These are phyloP conservation scores for Akanthomyces muscarius DNA, from an alignment of 2,329 filamentous ascomycete species.

Conservation along the genomic window DNA sequence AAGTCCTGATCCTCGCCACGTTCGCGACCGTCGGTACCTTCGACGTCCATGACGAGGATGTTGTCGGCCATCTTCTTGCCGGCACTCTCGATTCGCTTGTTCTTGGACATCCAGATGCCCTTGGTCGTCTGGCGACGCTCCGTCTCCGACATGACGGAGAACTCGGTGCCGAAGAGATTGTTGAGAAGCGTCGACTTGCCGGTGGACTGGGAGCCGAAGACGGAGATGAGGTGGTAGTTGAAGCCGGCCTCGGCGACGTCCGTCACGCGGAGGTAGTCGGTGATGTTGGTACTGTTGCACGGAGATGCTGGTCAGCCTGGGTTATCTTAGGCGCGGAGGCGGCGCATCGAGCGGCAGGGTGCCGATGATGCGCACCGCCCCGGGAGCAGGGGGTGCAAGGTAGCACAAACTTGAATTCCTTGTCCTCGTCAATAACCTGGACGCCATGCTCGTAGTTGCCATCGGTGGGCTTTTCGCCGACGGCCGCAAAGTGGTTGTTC, in stretches of 20 bases:
- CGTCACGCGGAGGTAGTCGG: conserved; percentile 75
- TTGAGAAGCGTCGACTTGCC: conserved; percentile 97
- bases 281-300: conserved; percentile 63
- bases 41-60: conserved; percentile 98
- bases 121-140: conserved; percentile 96
- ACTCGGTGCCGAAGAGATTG: conserved; percentile 89
- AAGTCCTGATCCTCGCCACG: conserved; percentile 98
- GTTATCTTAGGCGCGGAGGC: conserved; percentile 2
- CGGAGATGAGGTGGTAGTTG: conserved; percentile 98
- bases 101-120: conserved; percentile 99
- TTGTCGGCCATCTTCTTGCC: conserved; percentile 81
- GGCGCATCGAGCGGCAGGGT: not conserved
- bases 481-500: conserved; percentile 78
- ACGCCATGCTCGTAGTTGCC: conserved; percentile 86
- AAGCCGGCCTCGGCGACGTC: conserved; percentile 85
- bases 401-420: conserved; percentile 79
- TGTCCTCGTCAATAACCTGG: conserved; percentile 86
- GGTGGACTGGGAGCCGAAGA: conserved; percentile 97
- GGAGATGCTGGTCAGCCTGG: conserved; percentile 19
- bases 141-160: conserved; percentile 95
- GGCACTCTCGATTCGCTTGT: conserved; percentile 61
- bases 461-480: conserved; percentile 61
- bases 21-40: conserved; percentile 94
- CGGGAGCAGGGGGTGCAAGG: conserved; percentile 13
- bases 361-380: conserved; percentile 6